Evolutionary conservation across 352 stramenopile genomes (phyloP), one percentile per base, ranked within the genome.

Genomic region (Pythium diclinum): DNA sequence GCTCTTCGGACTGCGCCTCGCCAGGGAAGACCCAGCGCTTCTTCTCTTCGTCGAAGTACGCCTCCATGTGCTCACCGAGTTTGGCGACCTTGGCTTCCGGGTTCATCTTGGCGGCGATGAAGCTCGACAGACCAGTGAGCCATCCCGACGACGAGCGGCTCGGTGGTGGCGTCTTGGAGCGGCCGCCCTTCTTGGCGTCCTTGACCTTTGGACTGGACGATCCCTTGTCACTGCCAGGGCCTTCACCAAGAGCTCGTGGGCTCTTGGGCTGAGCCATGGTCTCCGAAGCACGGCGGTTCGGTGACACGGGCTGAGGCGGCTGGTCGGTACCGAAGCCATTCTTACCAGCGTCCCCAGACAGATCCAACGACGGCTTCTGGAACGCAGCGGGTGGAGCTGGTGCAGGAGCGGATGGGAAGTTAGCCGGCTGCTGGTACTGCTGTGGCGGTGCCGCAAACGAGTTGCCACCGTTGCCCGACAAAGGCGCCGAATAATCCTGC

Each of bases 1-100:
- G 65, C 61, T 93, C 85, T 21, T 92, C 86, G 1, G 73, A 52
- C n/a, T 78, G 72, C 1, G 74, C 77, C 73, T 94, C 88, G 23
- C 82, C 88, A 44, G 88, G 88, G 68, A 96, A 95, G 6, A 96
- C 76, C 88, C 88, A 96, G n/a, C 86, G 77, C 69, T 96, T 92
- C 46, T 82, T 78, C 32, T 90, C 71, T 61, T 96, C 73, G 63
- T 91, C 84, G 52, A 78, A 96, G 60, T 93, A 93, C 9, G 83
- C 86, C 46, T 91, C 78, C 84, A 91, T 87, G 10, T 93, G 73
- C 64, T 84, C 73, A 2, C 83, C 81, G 14, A 95, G 73, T 56
- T 95, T 86, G 47, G 79, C 88, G 3, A 91, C 80, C 72, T 92
- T 96, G 19, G 70, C 85, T 23, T 96, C 87, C 1, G 87, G 84